phyloP scores from a whole-genome alignment of 2,329 filamentous ascomycete genomes.

The Exophiala aquamarina region DNA sequence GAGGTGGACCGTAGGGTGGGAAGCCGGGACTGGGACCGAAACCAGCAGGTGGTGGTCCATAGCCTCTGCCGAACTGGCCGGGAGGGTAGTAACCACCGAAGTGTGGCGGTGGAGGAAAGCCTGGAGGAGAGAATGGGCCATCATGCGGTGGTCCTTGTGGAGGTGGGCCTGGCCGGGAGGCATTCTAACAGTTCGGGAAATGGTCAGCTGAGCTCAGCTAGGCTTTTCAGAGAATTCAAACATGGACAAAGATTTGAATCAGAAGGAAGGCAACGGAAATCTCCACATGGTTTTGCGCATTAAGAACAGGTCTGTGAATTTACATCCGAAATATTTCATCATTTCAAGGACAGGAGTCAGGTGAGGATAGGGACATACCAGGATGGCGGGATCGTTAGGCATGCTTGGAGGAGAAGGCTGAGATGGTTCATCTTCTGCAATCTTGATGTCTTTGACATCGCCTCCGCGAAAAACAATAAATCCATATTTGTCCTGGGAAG shows the following conservation, averaged over 20 bases:
- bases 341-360: constrained; percentile 44
- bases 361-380: constrained; percentile 65
- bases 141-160: constrained; percentile 40
- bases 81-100: constrained; percentile 42
- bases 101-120: constrained; percentile 47
- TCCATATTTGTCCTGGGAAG: constrained; percentile 88
- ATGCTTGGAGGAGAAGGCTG: constrained; percentile 69
- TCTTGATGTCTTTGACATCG: constrained; percentile 96
- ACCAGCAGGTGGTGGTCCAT: constrained; percentile 51
- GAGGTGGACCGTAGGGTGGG: constrained; percentile 72
- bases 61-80: constrained; percentile 48
- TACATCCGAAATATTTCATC: constrained; percentile 99
- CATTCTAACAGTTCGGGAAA: constrained; percentile 45
- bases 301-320: constrained; percentile 74
- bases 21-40: constrained; percentile 64
- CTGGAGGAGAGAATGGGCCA: constrained; percentile 39
- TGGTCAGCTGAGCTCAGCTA: background rate
- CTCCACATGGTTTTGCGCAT: constrained; percentile 96
- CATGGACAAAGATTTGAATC: constrained; percentile 55
- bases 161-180: constrained; percentile 41
- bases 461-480: constrained; percentile 98
- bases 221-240: too few relatives aligned
- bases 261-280: constrained; percentile 99
- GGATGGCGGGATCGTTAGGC: constrained; percentile 86
- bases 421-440: constrained; percentile 73